Conservation (phyloP, 1,284 basidiomycete genomes). For the Irpex sp. region DNA sequence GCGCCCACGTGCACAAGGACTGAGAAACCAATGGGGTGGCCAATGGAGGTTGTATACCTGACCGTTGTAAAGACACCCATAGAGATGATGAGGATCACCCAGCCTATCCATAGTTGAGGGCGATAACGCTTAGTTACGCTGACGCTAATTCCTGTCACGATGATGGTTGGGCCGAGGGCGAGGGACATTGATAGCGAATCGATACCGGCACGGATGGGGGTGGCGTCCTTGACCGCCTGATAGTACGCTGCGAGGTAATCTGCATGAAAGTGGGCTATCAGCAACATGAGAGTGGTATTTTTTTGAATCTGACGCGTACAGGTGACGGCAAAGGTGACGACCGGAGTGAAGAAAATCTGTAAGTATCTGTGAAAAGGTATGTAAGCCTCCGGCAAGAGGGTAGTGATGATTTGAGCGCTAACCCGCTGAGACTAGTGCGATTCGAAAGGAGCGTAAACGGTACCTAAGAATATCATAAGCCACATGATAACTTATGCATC, state of each 20-base stretch:
- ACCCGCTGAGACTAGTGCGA: constrained; percentile 23
- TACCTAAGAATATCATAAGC: constrained; percentile 11
- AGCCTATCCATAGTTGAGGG: constrained; percentile 37
- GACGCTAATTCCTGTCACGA: constrained; percentile 40
- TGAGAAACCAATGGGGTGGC: constrained; percentile 24
- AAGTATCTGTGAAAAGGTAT: constrained; percentile 27
- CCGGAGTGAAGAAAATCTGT: constrained; percentile 28
- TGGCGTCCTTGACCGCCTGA: constrained; percentile 46
- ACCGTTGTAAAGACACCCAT: constrained; percentile 36
- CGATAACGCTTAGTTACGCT: constrained; percentile 37
- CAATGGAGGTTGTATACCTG: constrained; percentile 32
- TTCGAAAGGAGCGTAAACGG: constrained; percentile 19
- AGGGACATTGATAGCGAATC: constrained; percentile 43
- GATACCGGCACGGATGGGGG: constrained; percentile 48
- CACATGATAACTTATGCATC: not conserved
- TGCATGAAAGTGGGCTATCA: constrained; percentile 18
- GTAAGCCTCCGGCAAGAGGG: not conserved
- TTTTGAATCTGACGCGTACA: constrained; percentile 10
- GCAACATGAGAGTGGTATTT: not conserved
- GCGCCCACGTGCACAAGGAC: constrained; percentile 29
- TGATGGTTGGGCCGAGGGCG: constrained; percentile 35
- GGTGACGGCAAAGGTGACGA: constrained; percentile 30
- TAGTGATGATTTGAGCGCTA: constrained; percentile 1
- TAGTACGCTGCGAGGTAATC: constrained; percentile 46
- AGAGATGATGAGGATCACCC: constrained; percentile 33